Base-by-base conservation (phyloP, 176 grass and related monocot species). In the Zoysia pacifica region DNA sequence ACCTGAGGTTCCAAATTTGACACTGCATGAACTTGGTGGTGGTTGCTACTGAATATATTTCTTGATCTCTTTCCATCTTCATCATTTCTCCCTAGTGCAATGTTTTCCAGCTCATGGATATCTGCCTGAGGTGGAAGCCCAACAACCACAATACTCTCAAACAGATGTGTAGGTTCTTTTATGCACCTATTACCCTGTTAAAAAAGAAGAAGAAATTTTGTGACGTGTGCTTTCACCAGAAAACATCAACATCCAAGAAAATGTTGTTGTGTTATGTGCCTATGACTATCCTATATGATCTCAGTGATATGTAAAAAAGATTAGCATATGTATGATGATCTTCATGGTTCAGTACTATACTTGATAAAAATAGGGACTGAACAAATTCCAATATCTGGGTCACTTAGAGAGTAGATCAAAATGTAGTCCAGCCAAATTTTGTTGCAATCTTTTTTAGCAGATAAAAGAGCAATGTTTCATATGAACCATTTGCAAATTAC, bases 1-100 rank as follows among this genome's bases (percentile, higher is more conserved):
- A 95, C 97, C 97, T 96, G 97, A 62, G 97, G 97, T 81, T 95
- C 97, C 81, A 99, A 88, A 86, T 84, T 95, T 80, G 90, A 83
- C 86, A 88, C 40, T 12, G 90, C 90, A 37, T 95, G 93, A 82
- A 99, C 88, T 91, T 93, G 97, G 76, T 93, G 79, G 78, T 98
- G 52, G 74, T 85, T 78, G 48, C 79, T 93, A 59, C 84, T 47
- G 73, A 99, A 88, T 72, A 89, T 87, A 77, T 86, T 84, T 87
- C 88, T 95, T 73, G 88, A 45, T 87, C 72, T 95, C 60, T 85
- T 99, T 76, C 50, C 60, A 80, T 89, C 79, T 44, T 91, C 86
- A 79, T 99, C 91, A 80, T 90, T 88, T 81, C 72, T 89, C 46
- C 85, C 86, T 53, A 91, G 65, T 62, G 89, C 79, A 66, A 93